Conservation (phyloP, 176 grass and related monocot genomes). For the Microstegium vimineum region DNA sequence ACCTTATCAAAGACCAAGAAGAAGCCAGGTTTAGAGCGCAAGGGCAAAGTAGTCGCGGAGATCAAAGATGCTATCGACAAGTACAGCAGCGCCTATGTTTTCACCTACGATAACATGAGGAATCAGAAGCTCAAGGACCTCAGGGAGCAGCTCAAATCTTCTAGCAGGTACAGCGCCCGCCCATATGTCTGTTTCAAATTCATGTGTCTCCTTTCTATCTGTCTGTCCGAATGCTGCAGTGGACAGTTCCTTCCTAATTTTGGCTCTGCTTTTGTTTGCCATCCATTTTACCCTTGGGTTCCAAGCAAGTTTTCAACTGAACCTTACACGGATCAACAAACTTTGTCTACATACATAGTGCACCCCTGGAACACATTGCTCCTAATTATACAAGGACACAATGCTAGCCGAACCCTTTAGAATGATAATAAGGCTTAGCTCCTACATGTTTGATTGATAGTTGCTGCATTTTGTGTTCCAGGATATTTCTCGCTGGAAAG, state of each 20-base stretch:
- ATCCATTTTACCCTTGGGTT: not conserved
- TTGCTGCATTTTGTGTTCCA: conserved; percentile 1
- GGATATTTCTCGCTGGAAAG: conserved; percentile 95
- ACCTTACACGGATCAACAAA: not conserved
- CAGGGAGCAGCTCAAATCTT: conserved; percentile 68
- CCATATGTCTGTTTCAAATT: not conserved
- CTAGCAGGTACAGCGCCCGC: conserved; percentile 56
- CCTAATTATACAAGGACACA: not conserved
- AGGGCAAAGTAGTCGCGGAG: conserved; percentile 62
- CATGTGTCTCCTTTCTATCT: too few species aligned
- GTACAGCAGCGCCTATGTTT: conserved; percentile 61
- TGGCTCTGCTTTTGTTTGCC: not conserved
- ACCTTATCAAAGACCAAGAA: conserved; percentile 83
- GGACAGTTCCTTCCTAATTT: too few species aligned
- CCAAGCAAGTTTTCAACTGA: not conserved
- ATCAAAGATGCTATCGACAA: conserved; percentile 64
- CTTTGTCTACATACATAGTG: not conserved
- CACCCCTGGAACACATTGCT: not conserved
- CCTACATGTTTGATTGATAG: not conserved
- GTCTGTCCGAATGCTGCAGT: not conserved
- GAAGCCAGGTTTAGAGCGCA: conserved; percentile 61
- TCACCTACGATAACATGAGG: conserved; percentile 87
- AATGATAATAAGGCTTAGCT: not conserved
- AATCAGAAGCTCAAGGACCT: conserved; percentile 91
- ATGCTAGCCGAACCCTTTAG: not conserved